A percentile compares a stretch with the other conserved stretches of the same genome.
These are phyloP conservation scores for Didymella keratinophila DNA, from an alignment of 2,329 filamentous ascomycete genomes.

Conservation along the genomic window DNA sequence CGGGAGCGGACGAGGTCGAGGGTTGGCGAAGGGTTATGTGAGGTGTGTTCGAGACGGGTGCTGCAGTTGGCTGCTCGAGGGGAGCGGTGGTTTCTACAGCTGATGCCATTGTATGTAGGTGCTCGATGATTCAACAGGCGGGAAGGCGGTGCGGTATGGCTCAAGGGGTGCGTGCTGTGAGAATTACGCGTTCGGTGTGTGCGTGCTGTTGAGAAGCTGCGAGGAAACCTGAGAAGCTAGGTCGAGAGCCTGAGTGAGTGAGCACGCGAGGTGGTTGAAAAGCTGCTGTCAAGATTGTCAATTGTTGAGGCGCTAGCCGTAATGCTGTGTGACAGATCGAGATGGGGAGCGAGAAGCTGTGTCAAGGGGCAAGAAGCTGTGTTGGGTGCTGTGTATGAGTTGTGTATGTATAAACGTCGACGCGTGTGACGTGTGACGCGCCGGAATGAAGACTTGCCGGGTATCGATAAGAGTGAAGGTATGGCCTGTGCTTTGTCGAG, in stretches of 20 bases:
- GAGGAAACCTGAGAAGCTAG: no score
- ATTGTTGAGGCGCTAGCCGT: neutral
- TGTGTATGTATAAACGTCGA: neutral
- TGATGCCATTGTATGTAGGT: neutral
- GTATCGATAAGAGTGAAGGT: neutral
- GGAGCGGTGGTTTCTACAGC: neutral
- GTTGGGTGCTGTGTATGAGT: neutral
- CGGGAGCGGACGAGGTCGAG: constrained; percentile 30
- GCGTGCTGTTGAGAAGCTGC: neutral
- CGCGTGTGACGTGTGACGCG: constrained; percentile 4
- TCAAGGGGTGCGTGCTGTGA: no score
- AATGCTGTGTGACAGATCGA: neutral
- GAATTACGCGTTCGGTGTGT: neutral
- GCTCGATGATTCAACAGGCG: neutral
- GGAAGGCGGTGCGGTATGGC: no score
- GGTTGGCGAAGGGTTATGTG: constrained; percentile 39
- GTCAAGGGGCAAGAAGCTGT: neutral
- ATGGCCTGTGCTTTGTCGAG: neutral
- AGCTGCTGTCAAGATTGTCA: neutral
- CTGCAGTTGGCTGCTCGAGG: neutral
- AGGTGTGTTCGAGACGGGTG: neutral
- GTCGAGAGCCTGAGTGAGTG: neutral
- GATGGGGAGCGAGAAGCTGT: neutral
- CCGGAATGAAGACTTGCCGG: neutral
- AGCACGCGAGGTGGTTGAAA: neutral